A percentile compares a stretch with the other conserved stretches of the same genome.
Conservation (phyloP, 129 eudicot species). For the Ambrosia artemisiifolia region DNA sequence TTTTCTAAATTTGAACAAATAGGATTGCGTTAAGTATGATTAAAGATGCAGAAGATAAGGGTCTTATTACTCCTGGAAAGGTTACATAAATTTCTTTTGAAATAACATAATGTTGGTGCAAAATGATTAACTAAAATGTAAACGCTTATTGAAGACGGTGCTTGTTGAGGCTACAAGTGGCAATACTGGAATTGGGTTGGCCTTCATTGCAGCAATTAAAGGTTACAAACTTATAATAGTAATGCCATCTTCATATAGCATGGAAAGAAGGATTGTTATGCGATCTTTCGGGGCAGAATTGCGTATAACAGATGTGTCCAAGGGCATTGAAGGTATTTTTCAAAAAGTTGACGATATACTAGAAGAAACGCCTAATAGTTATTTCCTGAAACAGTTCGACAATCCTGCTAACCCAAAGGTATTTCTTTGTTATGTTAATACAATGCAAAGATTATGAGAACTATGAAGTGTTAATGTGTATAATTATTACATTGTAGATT, state of each 20-base stretch:
- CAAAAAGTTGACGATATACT: conserved; percentile 47
- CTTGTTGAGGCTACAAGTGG: conserved; percentile 70
- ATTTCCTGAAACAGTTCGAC: conserved; percentile 49
- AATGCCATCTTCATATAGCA: conserved; percentile 54
- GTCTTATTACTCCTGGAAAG: conserved; percentile 69
- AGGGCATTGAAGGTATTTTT: conserved; percentile 38
- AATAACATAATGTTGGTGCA: background rate
- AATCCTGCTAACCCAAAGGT: conserved; percentile 84
- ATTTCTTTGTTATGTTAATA: background rate
- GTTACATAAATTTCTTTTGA: conserved; percentile 26
- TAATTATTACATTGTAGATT: conserved; percentile 31
- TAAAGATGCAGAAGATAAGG: conserved; percentile 76
- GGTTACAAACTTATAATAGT: conserved; percentile 57
- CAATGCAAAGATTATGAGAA: background rate
- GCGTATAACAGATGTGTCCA: conserved; percentile 40
- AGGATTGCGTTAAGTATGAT: conserved; percentile 68
- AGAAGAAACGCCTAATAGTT: conserved; percentile 48
- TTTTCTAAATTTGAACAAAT: background rate
- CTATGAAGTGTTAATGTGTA: background rate
- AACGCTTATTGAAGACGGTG: conserved; percentile 35
- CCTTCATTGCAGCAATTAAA: conserved; percentile 62
- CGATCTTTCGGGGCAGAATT: conserved; percentile 70
- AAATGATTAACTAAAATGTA: background rate
- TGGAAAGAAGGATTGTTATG: conserved; percentile 62
- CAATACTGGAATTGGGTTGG: conserved; percentile 79